Evolutionary conservation across 2,329 filamentous ascomycete species (phyloP).

Genomic region (Fulvia fulva): DNA sequence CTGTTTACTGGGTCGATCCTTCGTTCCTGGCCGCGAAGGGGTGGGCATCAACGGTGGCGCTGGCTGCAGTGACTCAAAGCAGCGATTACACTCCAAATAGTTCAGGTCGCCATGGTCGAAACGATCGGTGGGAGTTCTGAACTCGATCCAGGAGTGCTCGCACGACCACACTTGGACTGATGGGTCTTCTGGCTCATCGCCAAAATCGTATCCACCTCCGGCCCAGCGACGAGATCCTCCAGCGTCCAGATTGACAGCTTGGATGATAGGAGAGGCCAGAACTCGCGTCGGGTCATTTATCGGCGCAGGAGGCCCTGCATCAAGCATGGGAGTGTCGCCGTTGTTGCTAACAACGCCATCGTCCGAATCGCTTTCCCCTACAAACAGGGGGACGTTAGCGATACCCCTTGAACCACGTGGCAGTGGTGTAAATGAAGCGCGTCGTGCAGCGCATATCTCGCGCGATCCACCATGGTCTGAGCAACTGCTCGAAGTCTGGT

Average conservation of each 20-base stretch:
- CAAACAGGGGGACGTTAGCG: too few species aligned
- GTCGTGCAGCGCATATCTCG: too few species aligned
- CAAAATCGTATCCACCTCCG: conserved; percentile 31
- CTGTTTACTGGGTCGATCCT: background rate
- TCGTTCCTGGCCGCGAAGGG: background rate
- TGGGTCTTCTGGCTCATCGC: conserved; percentile 34
- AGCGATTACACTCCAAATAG: conserved; percentile 9
- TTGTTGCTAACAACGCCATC: conserved; percentile 11
- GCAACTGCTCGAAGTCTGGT: too few species aligned
- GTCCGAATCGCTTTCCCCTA: conserved; percentile 31
- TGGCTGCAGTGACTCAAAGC: conserved; percentile 1
- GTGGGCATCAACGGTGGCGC: too few species aligned
- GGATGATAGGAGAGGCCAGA: too few species aligned
- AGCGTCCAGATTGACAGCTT: conserved; percentile 33
- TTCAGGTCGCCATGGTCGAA: conserved; percentile 18
- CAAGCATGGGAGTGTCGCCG: background rate
- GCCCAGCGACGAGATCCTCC: conserved; percentile 33
- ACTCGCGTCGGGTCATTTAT: background rate
- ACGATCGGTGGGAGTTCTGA: conserved; percentile 4
- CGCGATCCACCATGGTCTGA: too few species aligned
- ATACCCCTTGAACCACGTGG: too few species aligned
- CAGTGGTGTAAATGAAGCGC: too few species aligned
- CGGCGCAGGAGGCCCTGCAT: background rate
- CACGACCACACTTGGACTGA: conserved; percentile 26
- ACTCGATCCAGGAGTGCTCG: conserved; percentile 20